A percentile compares a stretch with the other conserved stretches of the same genome.
Evolutionary conservation across 2,329 filamentous ascomycete species (phyloP).

Genomic region (Pseudogymnoascus sp.): DNA sequence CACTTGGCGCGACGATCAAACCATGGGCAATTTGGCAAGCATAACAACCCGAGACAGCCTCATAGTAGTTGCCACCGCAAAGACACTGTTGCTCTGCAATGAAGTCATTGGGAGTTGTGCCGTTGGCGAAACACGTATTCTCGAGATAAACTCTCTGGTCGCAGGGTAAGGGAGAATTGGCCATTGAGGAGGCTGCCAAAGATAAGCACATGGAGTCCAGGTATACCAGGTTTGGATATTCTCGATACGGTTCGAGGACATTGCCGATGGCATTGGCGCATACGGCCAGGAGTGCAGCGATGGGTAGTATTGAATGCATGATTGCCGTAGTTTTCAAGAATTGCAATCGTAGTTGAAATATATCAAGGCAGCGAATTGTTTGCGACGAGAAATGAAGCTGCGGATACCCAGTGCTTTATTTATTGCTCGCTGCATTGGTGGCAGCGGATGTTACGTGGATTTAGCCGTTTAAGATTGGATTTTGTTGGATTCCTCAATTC

Average conservation of each 20-base stretch:
- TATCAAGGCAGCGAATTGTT: background rate
- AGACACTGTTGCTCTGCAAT: slow-evolving; percentile 13
- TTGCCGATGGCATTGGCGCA: background rate
- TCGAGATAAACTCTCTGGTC: background rate
- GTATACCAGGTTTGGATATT: background rate
- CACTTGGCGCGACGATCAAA: background rate
- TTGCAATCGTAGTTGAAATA: background rate
- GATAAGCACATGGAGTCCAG: too few relatives aligned
- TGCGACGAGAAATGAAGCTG: background rate
- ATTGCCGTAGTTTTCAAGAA: background rate
- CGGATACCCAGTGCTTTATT: background rate
- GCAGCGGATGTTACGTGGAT: background rate
- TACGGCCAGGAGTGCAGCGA: background rate
- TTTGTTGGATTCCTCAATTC: background rate
- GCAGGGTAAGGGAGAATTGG: background rate
- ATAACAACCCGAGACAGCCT: background rate
- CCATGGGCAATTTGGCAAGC: background rate
- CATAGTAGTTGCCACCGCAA: slow-evolving; percentile 11
- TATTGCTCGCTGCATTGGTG: background rate
- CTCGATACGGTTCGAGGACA: background rate
- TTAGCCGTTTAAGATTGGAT: background rate
- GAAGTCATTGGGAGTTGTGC: slow-evolving; percentile 10
- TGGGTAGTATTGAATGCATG: background rate
- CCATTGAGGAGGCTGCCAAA: background rate
- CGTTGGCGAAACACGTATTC: slow-evolving; percentile 4